Conservation (phyloP, 164 flowering plant species). For the Magnolia kwangsiensis region DNA sequence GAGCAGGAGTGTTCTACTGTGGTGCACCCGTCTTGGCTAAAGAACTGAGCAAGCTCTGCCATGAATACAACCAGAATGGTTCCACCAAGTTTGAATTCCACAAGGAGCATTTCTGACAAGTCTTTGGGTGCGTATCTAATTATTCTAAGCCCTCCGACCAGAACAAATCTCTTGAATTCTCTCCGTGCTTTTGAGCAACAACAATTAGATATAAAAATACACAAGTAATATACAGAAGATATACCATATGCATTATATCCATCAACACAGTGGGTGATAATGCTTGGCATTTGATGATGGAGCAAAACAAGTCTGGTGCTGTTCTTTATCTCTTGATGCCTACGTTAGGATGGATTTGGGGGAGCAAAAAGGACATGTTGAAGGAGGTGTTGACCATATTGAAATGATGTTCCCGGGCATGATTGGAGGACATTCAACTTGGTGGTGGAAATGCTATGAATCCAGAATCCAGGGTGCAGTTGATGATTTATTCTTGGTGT, state of each 20-base stretch:
- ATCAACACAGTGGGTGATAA: not conserved
- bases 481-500: not conserved
- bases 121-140: not conserved
- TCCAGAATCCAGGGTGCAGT: not conserved
- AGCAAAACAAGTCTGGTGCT: not conserved
- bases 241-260: not conserved
- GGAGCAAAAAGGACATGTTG: not conserved
- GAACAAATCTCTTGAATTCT: not conserved
- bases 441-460: not conserved
- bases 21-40: constrained; percentile 77
- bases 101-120: constrained; percentile 69
- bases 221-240: not conserved
- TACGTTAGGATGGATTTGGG: not conserved
- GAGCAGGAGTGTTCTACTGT: constrained; percentile 87
- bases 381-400: not conserved
- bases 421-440: not conserved
- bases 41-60: constrained; percentile 69
- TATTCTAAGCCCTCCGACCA: not conserved
- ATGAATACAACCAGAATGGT: constrained; percentile 75
- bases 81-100: constrained; percentile 82
- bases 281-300: not conserved
- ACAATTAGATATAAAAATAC: not conserved
- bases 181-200: not conserved
- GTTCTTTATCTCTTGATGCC: not conserved
- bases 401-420: not conserved